Evolutionary conservation across 331 rosid species (phyloP).

Genomic region (Stylosanthes scabra): DNA sequence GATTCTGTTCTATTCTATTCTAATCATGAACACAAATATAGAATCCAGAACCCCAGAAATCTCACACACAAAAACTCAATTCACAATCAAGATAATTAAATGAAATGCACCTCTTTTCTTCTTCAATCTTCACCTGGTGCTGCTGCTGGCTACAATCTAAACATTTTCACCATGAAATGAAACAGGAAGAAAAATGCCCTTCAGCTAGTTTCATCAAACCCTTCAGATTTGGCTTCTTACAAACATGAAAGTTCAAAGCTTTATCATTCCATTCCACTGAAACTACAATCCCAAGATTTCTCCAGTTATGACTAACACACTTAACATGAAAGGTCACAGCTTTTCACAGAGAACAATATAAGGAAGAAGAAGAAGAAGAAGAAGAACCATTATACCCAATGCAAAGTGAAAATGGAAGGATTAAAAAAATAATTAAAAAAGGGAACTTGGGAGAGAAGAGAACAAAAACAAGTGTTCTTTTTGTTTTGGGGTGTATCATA

Average conservation of each 20-base stretch:
- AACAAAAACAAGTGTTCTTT: slow-evolving; percentile 39
- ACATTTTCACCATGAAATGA: slow-evolving; percentile 29
- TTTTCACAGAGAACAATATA: slow-evolving; percentile 52
- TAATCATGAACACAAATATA: slow-evolving; percentile 1
- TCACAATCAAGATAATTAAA: slow-evolving; percentile 24
- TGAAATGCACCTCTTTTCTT: background rate
- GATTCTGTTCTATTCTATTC: background rate
- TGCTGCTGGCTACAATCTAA: slow-evolving; percentile 36
- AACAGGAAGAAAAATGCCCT: slow-evolving; percentile 13
- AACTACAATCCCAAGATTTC: slow-evolving; percentile 37
- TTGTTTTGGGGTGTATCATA: background rate
- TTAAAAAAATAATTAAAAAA: background rate
- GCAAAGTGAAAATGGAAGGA: slow-evolving; percentile 40
- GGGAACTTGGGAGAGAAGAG: slow-evolving; percentile 12
- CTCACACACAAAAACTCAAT: slow-evolving; percentile 4
- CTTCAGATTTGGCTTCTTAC: slow-evolving; percentile 27
- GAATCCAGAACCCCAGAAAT: slow-evolving; percentile 40
- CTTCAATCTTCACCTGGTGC: slow-evolving; percentile 36
- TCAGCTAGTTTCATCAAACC: slow-evolving; percentile 40
- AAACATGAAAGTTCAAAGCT: slow-evolving; percentile 35
- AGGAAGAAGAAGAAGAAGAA: slow-evolving; percentile 33
- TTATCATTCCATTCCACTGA: slow-evolving; percentile 35
- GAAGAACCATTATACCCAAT: background rate
- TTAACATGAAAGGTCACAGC: too few species aligned
- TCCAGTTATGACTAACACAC: slow-evolving; percentile 1